Evolutionary conservation across 78 protist species (phyloP), one percentile per base, ranked within the genome.

Genomic region (Trichosphaerium sp.): DNA sequence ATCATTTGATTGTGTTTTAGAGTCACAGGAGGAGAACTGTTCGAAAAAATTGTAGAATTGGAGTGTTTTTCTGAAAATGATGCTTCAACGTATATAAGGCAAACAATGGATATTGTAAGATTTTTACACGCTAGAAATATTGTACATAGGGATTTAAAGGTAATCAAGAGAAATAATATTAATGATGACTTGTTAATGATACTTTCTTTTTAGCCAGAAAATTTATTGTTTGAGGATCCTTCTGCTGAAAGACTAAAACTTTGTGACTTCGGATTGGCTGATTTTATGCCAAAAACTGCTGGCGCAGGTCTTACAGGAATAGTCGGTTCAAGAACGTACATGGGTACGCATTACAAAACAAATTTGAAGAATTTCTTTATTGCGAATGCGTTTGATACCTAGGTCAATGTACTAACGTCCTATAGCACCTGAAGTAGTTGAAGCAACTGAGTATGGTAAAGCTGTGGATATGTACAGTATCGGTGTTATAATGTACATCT

Each of bases 351-450:
- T 4, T 40, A 11, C 26, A 3, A 29, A 2, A 15, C n/a, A n/a
- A n/a, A n/a, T n/a, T n/a, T n/a, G n/a, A 60, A 66, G 25, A 35
- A 39, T 43, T 15, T 41, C 43, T 4, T 18, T 32, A 70, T 73
- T 23, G 38, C 43, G 41, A 56, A 66, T 1, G 69, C 66, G 3
- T 66, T 70, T 25, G 79, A 65, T 21, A 73, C 71, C 3, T 63
- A 65, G 44, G 56, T 31, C 56, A 65, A 63, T 42, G 67, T 59
- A 25, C 38, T 52, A 49, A 11, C 31, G 73, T 7, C 42, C 35
- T 28, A 65, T 63, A 2, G 88, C 94, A 26, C 94, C 94, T 14
- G 94, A 89, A 47, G 80, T 89, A 28, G 78, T 71, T 0, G 10
- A 1, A 35, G 65, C 67, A 38, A 54, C 56, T 2, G 91, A 89